A percentile compares a stretch with the other conserved stretches of the same genome.
These are phyloP conservation scores for Ascochyta clinopodiicola DNA, from an alignment of 2,329 filamentous ascomycete species.

Conservation along the genomic window DNA sequence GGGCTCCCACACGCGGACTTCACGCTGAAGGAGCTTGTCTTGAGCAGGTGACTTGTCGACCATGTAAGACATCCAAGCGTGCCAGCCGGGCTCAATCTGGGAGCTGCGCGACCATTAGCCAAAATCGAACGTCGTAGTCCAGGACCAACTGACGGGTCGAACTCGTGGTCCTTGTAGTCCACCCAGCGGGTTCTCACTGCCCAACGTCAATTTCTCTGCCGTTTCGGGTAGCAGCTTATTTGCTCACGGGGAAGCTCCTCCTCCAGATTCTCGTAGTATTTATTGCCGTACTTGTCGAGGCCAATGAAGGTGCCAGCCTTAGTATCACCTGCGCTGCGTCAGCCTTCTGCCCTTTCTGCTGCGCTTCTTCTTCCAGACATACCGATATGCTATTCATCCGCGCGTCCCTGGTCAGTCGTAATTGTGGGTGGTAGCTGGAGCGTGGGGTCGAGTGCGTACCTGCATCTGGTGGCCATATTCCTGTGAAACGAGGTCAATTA, in stretches of 20 bases:
- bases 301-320: conserved; percentile 89
- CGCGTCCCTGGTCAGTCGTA: conserved; percentile 33
- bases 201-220: conserved; percentile 17
- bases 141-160: conserved; percentile 68
- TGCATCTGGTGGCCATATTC: conserved; percentile 92
- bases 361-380: conserved; percentile 17
- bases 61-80: conserved; percentile 95
- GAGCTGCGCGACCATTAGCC: conserved; percentile 60
- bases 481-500: conserved; percentile 57
- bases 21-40: conserved; percentile 74
- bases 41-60: conserved; percentile 83
- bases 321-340: conserved; percentile 77
- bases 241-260: conserved; percentile 87
- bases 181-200: conserved; percentile 95
- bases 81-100: conserved; percentile 96
- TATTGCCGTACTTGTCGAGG: conserved; percentile 91
- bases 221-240: not conserved
- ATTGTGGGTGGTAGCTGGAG: conserved; percentile 26
- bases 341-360: conserved; percentile 23
- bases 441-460: conserved; percentile 63
- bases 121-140: not conserved
- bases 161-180: conserved; percentile 90
- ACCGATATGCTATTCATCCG: conserved; percentile 48
- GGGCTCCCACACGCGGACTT: conserved; percentile 77
- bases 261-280: conserved; percentile 89